Evolutionary conservation across 768 basidiomycete species (phyloP), one percentile per base, ranked within the genome.

Genomic region (Macrolepiota albuminosa): DNA sequence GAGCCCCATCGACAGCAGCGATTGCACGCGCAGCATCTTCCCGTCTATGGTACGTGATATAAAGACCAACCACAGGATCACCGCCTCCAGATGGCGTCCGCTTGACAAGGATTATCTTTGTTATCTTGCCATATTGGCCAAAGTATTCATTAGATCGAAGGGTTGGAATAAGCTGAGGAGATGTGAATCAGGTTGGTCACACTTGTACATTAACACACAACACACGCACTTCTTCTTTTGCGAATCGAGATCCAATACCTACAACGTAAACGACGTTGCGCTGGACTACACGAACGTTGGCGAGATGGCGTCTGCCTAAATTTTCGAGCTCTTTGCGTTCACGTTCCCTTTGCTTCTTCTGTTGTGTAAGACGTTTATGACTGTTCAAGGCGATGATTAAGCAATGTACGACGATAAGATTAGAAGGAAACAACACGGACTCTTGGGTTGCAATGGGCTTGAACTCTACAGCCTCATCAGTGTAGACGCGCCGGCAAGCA

Each of bases 121-220:
- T 86, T 66, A 99, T 98, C 78, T 95, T 98, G 66, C 97, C 97
- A 73, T 98, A 99, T 70, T 97, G 95, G 10, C 97, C 97, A 70
- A 98, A 98, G 71, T 97, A 98, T 66, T 99, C 97, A 65, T 88
- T 88, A 6, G 93, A 95, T 49, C 96, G 91, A 43, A 99, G 76
- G 13, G 94, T 92, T 1, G 94, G 47, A 43, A 64, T 64, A 10
- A 64, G 63, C 63, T 64, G 10, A 8, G 37, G 18, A 31, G 10
- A 29, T 42, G 26, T 18, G n/a, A 8, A 45, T 58, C 39, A 59
- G 51, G 4, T 40, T 48, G 21, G 54, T 53, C n/a, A 31, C 33
- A 61, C 36, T 50, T 14, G 36, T n/a, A 57, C 39, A 48, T 34
- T 34, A 48, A 36, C 40, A 54, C 60, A 53, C 60, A 53, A 60